These are phyloP conservation scores for Hortaea werneckii DNA, from an alignment of 2,329 filamentous ascomycete species.

Conservation along the genomic window DNA sequence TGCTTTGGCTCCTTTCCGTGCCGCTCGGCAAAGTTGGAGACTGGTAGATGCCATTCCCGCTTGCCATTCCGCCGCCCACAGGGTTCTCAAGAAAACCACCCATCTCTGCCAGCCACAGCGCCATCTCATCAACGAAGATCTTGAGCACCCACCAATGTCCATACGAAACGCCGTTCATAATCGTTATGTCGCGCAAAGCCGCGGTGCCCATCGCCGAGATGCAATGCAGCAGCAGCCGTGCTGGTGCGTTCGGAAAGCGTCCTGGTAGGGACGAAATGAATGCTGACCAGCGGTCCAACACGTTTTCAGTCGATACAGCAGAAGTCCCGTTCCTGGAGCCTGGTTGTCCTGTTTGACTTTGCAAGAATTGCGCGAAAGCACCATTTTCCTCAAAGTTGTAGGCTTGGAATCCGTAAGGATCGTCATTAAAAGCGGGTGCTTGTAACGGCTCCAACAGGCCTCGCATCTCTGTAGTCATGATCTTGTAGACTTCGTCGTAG, in stretches of 20 bases:
- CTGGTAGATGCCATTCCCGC: slow-evolving; percentile 9
- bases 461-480: slow-evolving; percentile 52
- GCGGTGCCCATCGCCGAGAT: slow-evolving; percentile 67
- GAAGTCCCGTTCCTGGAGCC: slow-evolving; percentile 15
- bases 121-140: slow-evolving; percentile 92
- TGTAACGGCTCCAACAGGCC: slow-evolving; percentile 60
- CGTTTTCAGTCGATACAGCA: slow-evolving; percentile 45
- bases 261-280: slow-evolving; percentile 60
- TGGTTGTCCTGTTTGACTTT: slow-evolving; percentile 18
- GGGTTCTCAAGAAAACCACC: slow-evolving; percentile 63
- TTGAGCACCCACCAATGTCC: slow-evolving; percentile 94
- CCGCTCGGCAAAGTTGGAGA: slow-evolving; percentile 18
- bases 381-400: slow-evolving; percentile 32
- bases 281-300: slow-evolving; percentile 67
- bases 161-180: slow-evolving; percentile 68
- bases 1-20: slow-evolving; percentile 15
- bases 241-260: slow-evolving; percentile 63
- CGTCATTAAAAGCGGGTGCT: slow-evolving; percentile 26
- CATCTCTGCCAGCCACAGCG: slow-evolving; percentile 77
- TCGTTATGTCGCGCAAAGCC: slow-evolving; percentile 70
- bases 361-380: slow-evolving; percentile 32
- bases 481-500: slow-evolving; percentile 47
- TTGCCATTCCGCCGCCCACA: background rate
- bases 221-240: slow-evolving; percentile 64
- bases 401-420: slow-evolving; percentile 29